These are phyloP conservation scores for Monilinia fructicola DNA, from an alignment of 2,329 filamentous ascomycete species.

Conservation along the genomic window DNA sequence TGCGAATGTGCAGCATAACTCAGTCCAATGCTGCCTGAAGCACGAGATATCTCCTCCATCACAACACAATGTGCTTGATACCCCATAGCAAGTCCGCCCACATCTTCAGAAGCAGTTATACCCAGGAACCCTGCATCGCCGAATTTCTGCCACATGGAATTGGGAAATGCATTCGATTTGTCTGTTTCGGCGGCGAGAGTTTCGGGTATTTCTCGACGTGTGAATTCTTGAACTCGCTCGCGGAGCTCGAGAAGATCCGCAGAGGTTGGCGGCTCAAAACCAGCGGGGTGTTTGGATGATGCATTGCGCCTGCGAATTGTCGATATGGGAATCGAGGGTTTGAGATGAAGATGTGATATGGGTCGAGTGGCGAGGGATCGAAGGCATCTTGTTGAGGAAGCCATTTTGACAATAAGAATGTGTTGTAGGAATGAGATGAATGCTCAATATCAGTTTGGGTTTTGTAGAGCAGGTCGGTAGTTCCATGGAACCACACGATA, in stretches of 20 bases:
- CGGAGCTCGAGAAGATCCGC: constrained; percentile 53
- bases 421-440: not conserved
- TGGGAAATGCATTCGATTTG: constrained; percentile 81
- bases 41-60: constrained; percentile 90
- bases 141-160: constrained; percentile 89
- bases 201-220: constrained; percentile 80
- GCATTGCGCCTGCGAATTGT: constrained; percentile 47
- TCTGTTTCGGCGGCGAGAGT: constrained; percentile 83
- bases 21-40: constrained; percentile 78
- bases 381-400: constrained; percentile 32
- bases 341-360: constrained; percentile 32
- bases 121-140: constrained; percentile 90
- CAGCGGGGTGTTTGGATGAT: constrained; percentile 68
- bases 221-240: constrained; percentile 68
- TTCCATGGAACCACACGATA: no score
- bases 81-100: constrained; percentile 85
- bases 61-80: constrained; percentile 96
- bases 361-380: constrained; percentile 32
- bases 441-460: not conserved
- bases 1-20: constrained; percentile 96
- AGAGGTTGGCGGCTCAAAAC: constrained; percentile 56
- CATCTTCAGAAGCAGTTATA: constrained; percentile 88
- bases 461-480: no score
- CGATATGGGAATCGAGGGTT: constrained; percentile 33
- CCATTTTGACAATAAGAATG: constrained; percentile 29